Evolutionary conservation across 306 rosid genomes (phyloP), one percentile per base, ranked within the genome.

Genomic region (Dryas octopetala): DNA sequence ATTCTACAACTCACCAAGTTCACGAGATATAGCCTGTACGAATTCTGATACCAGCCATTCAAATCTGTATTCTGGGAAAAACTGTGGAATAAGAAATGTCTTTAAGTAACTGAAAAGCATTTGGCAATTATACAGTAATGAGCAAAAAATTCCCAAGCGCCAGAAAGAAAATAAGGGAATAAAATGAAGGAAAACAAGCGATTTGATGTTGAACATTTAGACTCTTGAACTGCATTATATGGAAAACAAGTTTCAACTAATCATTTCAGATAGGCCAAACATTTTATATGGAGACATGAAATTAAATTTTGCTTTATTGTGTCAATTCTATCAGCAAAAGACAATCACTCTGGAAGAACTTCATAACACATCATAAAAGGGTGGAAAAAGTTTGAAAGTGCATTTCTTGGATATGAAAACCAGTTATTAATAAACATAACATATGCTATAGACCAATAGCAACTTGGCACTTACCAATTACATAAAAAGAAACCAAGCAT

Each of bases 41-140:
- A 91, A 93, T 15, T 84, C 88, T 7, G 84, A 87, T 54, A 88
- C 89, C 78, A 93, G 76, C 97, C 98, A 87, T 49, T 83, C 84
- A 63, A 93, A 79, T 86, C 93, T 89, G 91, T 84, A 93, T 41
- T 87, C 91, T 66, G 98, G 98, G 80, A 89, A 88, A 47, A 91
- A 74, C 98, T 93, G 86, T 66, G 65, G 80, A 64, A 73, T 71
- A 73, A 76, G 53, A 55, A 57, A 41, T 66, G 17, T 15, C 43
- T 7, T 23, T 14, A 41, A 38, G 23, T 63, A 40, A 70, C 23
- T 41, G 23, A 17, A 68, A 54, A 63, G 4, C 17, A 28, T 7
- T 4, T 23, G 16, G 52, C 19, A 12, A 54, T 4, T 54, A 54
- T 5, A 9, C 9, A 54, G 60, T 54, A n/a, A 16, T 32, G 38